Conservation (phyloP, 306 rosid species). For the Albizia julibrissin region DNA sequence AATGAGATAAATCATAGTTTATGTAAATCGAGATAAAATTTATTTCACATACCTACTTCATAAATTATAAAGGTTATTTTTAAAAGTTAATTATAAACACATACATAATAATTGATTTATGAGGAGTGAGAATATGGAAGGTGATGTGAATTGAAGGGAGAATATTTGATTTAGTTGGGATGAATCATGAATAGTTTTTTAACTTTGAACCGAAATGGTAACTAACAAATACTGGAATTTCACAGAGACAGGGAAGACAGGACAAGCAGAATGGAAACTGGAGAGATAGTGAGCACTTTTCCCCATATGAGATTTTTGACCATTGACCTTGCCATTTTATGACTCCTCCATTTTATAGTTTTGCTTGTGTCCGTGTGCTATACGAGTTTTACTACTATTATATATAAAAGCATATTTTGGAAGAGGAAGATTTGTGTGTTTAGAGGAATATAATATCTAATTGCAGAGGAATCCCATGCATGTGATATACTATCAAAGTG, state of each 20-base stretch:
- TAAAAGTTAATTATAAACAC: too few species aligned
- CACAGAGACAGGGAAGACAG: background rate
- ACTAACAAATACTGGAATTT: background rate
- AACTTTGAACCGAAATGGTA: background rate
- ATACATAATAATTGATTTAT: too few species aligned
- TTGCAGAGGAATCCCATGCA: slow-evolving; percentile 9
- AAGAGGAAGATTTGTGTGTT: background rate
- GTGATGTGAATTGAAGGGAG: background rate
- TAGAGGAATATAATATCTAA: background rate
- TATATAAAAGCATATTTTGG: too few species aligned
- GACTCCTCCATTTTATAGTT: background rate
- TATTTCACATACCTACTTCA: too few species aligned
- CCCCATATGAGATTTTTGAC: slow-evolving; percentile 5
- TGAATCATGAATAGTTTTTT: background rate
- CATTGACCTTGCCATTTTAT: background rate
- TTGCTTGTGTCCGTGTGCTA: background rate
- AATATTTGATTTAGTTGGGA: background rate
- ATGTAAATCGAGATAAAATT: too few species aligned
- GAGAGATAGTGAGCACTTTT: slow-evolving; percentile 4
- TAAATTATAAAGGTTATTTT: too few species aligned
- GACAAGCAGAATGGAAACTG: slow-evolving; percentile 5
- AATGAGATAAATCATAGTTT: too few species aligned
- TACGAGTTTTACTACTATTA: too few species aligned
- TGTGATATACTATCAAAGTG: background rate
- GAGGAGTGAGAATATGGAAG: background rate